phyloP scores from a whole-genome alignment of 2,329 filamentous ascomycete species.

The Plenodomus biglobosus region DNA sequence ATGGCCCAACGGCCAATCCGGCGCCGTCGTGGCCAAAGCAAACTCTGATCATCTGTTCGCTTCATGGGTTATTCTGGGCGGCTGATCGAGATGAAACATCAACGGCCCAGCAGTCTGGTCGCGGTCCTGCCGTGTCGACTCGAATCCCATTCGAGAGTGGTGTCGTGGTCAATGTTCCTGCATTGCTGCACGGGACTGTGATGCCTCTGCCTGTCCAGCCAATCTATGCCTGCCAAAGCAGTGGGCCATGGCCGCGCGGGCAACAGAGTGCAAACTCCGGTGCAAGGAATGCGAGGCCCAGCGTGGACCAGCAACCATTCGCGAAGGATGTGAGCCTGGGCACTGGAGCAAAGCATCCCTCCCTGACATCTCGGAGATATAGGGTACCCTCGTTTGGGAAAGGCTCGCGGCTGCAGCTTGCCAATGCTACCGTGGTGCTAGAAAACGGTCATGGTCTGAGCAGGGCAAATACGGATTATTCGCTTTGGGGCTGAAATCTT shows the following conservation, averaged over 20 bases:
- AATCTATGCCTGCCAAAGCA: conserved; percentile 27
- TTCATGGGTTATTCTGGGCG: conserved; percentile 42
- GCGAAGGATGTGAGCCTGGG: conserved; percentile 40
- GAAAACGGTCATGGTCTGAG: conserved; percentile 49
- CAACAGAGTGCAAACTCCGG: conserved; percentile 32
- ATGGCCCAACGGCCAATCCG: conserved; percentile 28
- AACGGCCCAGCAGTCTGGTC: conserved; percentile 34
- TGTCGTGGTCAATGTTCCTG: conserved; percentile 48
- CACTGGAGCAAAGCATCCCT: conserved; percentile 41
- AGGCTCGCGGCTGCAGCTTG: conserved; percentile 51
- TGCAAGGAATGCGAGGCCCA: conserved; percentile 45
- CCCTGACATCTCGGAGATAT: conserved; percentile 47
- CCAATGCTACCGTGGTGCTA: conserved; percentile 51
- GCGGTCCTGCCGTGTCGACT: conserved; percentile 42
- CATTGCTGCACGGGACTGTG: conserved; percentile 45
- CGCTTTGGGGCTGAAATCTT: conserved; percentile 50
- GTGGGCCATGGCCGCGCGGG: conserved; percentile 25
- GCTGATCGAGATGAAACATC: conserved; percentile 46
- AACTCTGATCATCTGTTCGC: conserved; percentile 43
- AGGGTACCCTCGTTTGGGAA: conserved; percentile 44
- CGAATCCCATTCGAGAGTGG: conserved; percentile 36
- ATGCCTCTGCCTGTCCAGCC: conserved; percentile 34
- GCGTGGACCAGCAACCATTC: conserved; percentile 40
- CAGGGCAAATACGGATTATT: conserved; percentile 46
- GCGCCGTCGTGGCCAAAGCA: conserved; percentile 24